These are phyloP conservation scores for Sherardia arvensis DNA, from an alignment of 257 asterid genomes.

Conservation along the genomic window DNA sequence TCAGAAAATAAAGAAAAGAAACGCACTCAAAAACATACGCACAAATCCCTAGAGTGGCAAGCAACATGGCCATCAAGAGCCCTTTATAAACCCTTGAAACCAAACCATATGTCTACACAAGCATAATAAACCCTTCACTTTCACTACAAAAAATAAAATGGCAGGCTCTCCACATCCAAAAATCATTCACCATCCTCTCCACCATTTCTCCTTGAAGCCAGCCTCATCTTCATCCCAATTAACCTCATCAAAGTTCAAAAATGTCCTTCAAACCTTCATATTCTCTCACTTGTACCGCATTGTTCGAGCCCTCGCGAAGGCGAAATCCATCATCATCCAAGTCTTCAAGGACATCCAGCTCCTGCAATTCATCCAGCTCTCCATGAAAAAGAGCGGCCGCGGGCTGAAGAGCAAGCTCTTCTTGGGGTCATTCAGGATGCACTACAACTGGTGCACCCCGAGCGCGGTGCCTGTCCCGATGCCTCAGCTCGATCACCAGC, in stretches of 20 bases:
- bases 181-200: conserved; percentile 23
- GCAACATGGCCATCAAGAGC: conserved; percentile 42
- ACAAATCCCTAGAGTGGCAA: conserved; percentile 20
- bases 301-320: conserved; percentile 27
- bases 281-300: conserved; percentile 53
- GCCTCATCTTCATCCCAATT: conserved; percentile 27
- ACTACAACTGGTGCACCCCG: conserved; percentile 86
- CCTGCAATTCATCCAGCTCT: conserved; percentile 22
- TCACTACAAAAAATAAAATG: conserved; percentile 7
- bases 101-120: not conserved
- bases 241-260: conserved; percentile 39
- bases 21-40: not conserved
- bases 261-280: conserved; percentile 46
- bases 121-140: conserved; percentile 2
- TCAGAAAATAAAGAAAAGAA: not conserved
- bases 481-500: conserved; percentile 6
- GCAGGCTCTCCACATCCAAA: conserved; percentile 41
- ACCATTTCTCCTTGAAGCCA: conserved; percentile 34
- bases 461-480: conserved; percentile 36
- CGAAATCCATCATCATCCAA: conserved; percentile 41
- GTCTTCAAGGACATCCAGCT: conserved; percentile 35
- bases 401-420: conserved; percentile 31
- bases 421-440: conserved; percentile 67
- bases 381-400: conserved; percentile 25
- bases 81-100: conserved; percentile 37